Evolutionary conservation across 176 grass and related monocot species (phyloP), one percentile per base, ranked within the genome.

Genomic region (Oryza officinalis): DNA sequence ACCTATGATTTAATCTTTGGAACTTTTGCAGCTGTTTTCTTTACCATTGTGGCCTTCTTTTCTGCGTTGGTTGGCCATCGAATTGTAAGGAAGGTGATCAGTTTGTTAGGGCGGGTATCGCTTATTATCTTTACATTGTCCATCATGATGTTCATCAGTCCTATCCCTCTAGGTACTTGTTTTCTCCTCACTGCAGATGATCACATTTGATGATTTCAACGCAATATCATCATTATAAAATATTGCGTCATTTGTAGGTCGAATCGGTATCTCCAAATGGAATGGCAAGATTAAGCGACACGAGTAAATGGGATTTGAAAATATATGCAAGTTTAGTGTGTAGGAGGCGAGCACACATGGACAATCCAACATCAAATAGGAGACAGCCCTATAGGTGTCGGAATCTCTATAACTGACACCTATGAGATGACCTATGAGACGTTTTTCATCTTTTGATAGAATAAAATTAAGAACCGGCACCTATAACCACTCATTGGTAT

Each of bases 281-380:
- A 84, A 89, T 25, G 38, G 74, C 23, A 93, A 79, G 75, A 91
- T 96, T 12, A 6, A 67, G 38, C 50, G 30, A 33, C 83, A 82
- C 1, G 80, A 91, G 67, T 93, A 96, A 90, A 93, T 96, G 88
- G 94, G 94, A n/a, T 89, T 96, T 31, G 86, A 86, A 10, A 84
- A 90, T 61, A 68, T 96, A 13, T 92, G 93, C 63, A 84, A 52
- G 26, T 78, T 90, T 60, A 43, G 64, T 43, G 54, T 18, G 0
- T 83, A 88, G 63, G 66, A 77, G 27, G 13, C 2, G 14, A 38
- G 37, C 6, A 1, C 40, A 27, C 76, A 17, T 8, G 46, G 4
- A 13, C 26, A 49, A 74, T 49, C n/a, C n/a, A n/a, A n/a, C n/a
- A n/a, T n/a, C n/a, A n/a, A n/a, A n/a, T n/a, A n/a, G n/a, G n/a